Percentiles rank a stretch among this genome's conserved stretches.
phyloP scores from a whole-genome alignment of 306 rosid species.

The Cucurbita ficifolia region DNA sequence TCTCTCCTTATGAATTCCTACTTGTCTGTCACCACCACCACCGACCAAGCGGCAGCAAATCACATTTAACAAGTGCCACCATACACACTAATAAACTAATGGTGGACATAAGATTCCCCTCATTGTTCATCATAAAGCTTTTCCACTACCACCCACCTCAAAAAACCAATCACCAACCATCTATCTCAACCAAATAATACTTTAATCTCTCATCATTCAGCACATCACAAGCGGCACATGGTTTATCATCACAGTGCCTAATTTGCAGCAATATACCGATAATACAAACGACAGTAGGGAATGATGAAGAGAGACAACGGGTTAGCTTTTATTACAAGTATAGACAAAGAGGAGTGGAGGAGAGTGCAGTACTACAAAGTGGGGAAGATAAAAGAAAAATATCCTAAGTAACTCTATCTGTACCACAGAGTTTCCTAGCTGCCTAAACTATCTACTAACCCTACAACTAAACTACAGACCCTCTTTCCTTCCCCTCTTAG shows the following conservation, averaged over 20 bases:
- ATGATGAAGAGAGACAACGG: conserved; percentile 17
- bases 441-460: conserved; percentile 32
- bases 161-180: neutral
- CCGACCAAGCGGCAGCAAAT: neutral
- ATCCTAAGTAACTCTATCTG: conserved; percentile 43
- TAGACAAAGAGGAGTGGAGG: conserved; percentile 37
- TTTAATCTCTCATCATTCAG: neutral
- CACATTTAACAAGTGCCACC: neutral
- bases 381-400: conserved; percentile 12
- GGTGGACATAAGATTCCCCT: conserved; percentile 1
- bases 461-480: conserved; percentile 36
- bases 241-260: conserved; percentile 7
- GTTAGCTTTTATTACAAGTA: conserved; percentile 74
- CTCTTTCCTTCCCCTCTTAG: conserved; percentile 22
- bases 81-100: conserved; percentile 1
- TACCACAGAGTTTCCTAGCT: conserved; percentile 49
- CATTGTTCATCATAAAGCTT: neutral
- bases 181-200: neutral
- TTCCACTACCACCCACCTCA: neutral
- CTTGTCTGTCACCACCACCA: neutral
- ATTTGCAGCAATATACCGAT: conserved; percentile 5
- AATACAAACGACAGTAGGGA: neutral
- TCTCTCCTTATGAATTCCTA: neutral
- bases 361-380: conserved; percentile 38
- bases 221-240: neutral